phyloP scores from a whole-genome alignment of 768 basidiomycete species.

The Pleurotus djamor region DNA sequence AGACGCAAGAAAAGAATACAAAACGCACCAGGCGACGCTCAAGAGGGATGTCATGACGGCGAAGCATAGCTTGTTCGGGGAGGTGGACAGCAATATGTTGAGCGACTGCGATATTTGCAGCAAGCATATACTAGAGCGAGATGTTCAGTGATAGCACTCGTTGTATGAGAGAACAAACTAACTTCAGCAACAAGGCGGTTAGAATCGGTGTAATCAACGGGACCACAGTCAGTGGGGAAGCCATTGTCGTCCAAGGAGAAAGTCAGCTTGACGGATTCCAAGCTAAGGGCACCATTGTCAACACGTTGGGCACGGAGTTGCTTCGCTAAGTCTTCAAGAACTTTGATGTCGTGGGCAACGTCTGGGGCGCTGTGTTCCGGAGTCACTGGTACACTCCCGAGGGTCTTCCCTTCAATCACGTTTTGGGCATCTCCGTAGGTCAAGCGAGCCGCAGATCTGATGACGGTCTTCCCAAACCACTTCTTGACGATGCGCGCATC shows the following conservation, averaged over 20 bases:
- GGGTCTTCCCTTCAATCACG: slow-evolving; percentile 70
- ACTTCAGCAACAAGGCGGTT: slow-evolving; percentile 91
- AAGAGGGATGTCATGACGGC: slow-evolving; percentile 91
- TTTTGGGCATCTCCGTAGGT: slow-evolving; percentile 81
- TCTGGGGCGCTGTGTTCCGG: slow-evolving; percentile 58
- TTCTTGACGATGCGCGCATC: slow-evolving; percentile 84
- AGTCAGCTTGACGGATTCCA: slow-evolving; percentile 65
- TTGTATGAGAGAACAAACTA: slow-evolving; percentile 11
- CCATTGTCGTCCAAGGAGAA: slow-evolving; percentile 84
- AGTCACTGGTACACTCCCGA: slow-evolving; percentile 50
- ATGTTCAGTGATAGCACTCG: slow-evolving; percentile 5
- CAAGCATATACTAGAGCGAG: slow-evolving; percentile 79
- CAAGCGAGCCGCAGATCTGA: slow-evolving; percentile 87
- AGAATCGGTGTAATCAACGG: slow-evolving; percentile 65
- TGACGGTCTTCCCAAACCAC: slow-evolving; percentile 92
- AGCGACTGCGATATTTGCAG: slow-evolving; percentile 87
- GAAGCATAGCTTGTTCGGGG: slow-evolving; percentile 95
- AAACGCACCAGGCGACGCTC: slow-evolving; percentile 80
- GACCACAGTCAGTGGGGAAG: slow-evolving; percentile 74
- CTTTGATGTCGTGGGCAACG: slow-evolving; percentile 75
- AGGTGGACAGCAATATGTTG: slow-evolving; percentile 92
- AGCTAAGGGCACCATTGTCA: slow-evolving; percentile 75
- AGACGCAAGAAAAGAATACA: neutral
- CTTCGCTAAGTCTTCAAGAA: slow-evolving; percentile 65
- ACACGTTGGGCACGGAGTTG: slow-evolving; percentile 72